phyloP scores from a whole-genome alignment of 2,329 filamentous ascomycete species.

The Ceratocystis lukuohia region DNA sequence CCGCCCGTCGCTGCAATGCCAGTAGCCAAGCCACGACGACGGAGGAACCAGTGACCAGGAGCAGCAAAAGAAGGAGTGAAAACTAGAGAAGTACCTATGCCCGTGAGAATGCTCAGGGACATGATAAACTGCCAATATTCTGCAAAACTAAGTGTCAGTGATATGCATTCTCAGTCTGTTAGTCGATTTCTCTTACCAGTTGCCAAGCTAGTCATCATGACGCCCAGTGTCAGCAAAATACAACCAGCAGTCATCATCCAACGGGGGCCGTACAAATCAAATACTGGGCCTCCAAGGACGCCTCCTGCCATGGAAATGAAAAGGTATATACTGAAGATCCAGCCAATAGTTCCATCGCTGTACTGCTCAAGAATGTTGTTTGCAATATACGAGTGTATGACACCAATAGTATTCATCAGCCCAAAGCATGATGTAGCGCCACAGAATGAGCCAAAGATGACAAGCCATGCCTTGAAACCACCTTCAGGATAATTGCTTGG shows the following conservation, averaged over 20 bases:
- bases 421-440: constrained; percentile 58
- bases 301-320: constrained; percentile 74
- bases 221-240: constrained; percentile 44
- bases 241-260: constrained; percentile 53
- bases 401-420: constrained; percentile 60
- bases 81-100: constrained; percentile 58
- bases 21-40: constrained; percentile 60
- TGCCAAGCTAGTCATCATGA: constrained; percentile 57
- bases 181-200: constrained; percentile 29
- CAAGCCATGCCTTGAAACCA: constrained; percentile 56
- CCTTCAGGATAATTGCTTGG: constrained; percentile 39
- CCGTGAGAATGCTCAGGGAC: constrained; percentile 59
- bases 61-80: constrained; percentile 65
- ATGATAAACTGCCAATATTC: constrained; percentile 72
- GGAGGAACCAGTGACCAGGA: constrained; percentile 66
- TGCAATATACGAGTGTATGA: constrained; percentile 64
- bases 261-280: constrained; percentile 61
- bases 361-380: constrained; percentile 58
- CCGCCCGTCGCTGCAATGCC: constrained; percentile 62
- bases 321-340: constrained; percentile 73
- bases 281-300: constrained; percentile 68
- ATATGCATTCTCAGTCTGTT: not conserved
- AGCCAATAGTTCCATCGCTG: constrained; percentile 57
- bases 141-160: constrained; percentile 21
- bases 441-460: constrained; percentile 64